These are phyloP conservation scores for Suillus ampliporus DNA, from an alignment of 768 basidiomycete species.

Conservation along the genomic window DNA sequence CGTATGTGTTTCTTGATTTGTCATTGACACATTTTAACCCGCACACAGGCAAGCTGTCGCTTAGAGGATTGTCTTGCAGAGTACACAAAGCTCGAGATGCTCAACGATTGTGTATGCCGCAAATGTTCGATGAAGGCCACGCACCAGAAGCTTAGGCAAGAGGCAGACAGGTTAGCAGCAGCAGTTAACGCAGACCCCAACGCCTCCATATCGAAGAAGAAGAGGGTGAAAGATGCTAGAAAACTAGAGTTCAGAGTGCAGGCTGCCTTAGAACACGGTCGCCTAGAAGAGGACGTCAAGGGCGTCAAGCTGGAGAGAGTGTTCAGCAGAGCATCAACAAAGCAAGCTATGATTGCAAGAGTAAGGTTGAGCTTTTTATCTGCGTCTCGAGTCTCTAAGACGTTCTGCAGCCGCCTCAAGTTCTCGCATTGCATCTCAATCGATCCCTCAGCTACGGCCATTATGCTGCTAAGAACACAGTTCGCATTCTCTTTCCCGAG, in stretches of 20 bases:
- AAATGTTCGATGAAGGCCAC: slow-evolving; percentile 89
- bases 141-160: slow-evolving; percentile 62
- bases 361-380: slow-evolving; percentile 48
- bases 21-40: slow-evolving; percentile 14
- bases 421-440: slow-evolving; percentile 90
- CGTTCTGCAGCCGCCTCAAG: slow-evolving; percentile 71
- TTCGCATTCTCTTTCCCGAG: slow-evolving; percentile 83
- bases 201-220: slow-evolving; percentile 74
- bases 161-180: slow-evolving; percentile 61
- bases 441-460: slow-evolving; percentile 85
- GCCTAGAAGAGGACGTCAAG: slow-evolving; percentile 85
- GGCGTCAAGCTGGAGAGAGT: slow-evolving; percentile 83
- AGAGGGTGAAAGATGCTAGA: slow-evolving; percentile 72
- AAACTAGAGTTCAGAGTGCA: slow-evolving; percentile 66
- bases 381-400: slow-evolving; percentile 22
- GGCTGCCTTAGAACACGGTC: slow-evolving; percentile 68
- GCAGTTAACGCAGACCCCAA: slow-evolving; percentile 40
- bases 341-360: slow-evolving; percentile 91
- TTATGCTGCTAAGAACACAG: slow-evolving; percentile 82
- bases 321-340: slow-evolving; percentile 75
- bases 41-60: slow-evolving; percentile 60
- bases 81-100: slow-evolving; percentile 86
- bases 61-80: slow-evolving; percentile 87
- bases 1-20: slow-evolving; percentile 46
- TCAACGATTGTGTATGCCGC: slow-evolving; percentile 92